Evolutionary conservation across 1,139 yeast species (phyloP), one percentile per base, ranked within the genome.

Genomic region (Hyphopichia buzzinii): DNA sequence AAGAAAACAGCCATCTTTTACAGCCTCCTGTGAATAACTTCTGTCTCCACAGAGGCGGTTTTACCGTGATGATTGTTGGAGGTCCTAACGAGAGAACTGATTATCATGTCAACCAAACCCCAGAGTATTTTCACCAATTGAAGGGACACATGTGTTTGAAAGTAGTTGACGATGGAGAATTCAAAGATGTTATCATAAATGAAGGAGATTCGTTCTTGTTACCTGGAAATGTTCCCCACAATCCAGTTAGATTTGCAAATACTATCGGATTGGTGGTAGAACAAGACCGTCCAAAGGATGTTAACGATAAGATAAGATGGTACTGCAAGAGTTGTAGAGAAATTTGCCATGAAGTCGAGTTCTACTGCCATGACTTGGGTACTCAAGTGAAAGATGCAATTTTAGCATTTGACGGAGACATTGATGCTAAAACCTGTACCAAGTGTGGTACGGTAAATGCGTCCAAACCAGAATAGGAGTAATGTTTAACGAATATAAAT

Each of bases 51-150:
- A 73, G 89, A 33, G 96, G 95, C 3, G 97, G 96, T 0, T 86
- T 86, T 54, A 89, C 97, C 1, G 87, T 88, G 30, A 90, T 90
- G 97, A 78, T 80, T 34, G 95, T 90, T 2, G 97, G 97, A 6
- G 97, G 97, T 0, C 97, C 97, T 2, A 90, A 90, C 57, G 95
- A 83, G 52, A 72, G 97, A 42, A 88, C 96, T 0, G 97, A 90
- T 55, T 90, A 87, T 58, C 97, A 90, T 55, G 77, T 90, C 37
- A 90, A 90, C 54, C 95, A 87, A 50, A 90, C 97, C 0, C 97
- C 97, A 0, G 97, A 89, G 53, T 90, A 89, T 76, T 90, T 90
- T 59, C 82, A 84, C 58, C 94, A 84, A 69, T 75, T 84, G 55
- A 86, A 87, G 59, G 97, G 97, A 2, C 67, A 72, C 24, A 89